Conservation (phyloP, 2,329 filamentous ascomycete genomes). For the Ascochyta lentis region DNA sequence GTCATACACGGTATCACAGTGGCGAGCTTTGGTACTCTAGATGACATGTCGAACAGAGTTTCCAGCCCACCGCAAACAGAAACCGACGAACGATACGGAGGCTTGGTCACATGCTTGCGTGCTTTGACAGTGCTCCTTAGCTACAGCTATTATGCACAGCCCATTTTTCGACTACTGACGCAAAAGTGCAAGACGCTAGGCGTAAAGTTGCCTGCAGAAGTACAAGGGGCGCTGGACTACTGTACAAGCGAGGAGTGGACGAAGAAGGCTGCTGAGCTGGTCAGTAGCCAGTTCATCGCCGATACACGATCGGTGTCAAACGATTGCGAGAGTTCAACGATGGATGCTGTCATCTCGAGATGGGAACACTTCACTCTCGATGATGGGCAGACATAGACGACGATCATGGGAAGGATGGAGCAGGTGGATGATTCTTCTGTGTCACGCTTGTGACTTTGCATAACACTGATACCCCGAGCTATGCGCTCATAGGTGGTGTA, state of each 20-base stretch:
- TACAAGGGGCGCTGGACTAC: conserved; percentile 25
- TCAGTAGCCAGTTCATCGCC: conserved; percentile 42
- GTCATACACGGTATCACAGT: conserved; percentile 38
- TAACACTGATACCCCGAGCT: conserved; percentile 10
- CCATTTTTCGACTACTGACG: conserved; percentile 36
- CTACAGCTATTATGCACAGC: conserved; percentile 40
- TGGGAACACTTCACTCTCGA: conserved; percentile 34
- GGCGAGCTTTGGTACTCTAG: conserved; percentile 34
- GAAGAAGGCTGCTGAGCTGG: conserved; percentile 29
- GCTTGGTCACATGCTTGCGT: conserved; percentile 38
- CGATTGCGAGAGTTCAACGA: conserved; percentile 27
- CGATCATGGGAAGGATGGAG: neutral
- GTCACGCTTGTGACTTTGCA: conserved; percentile 4
- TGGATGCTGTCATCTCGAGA: conserved; percentile 38
- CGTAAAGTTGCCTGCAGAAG: conserved; percentile 31
- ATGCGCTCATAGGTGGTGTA: neutral
- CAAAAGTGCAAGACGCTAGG: conserved; percentile 33
- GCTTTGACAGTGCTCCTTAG: conserved; percentile 30
- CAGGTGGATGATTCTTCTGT: neutral
- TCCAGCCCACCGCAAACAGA: conserved; percentile 9
- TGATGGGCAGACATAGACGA: conserved; percentile 2
- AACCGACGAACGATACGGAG: conserved; percentile 31
- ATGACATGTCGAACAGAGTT: conserved; percentile 29
- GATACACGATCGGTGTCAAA: conserved; percentile 27
- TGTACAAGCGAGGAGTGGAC: conserved; percentile 43